phyloP scores from a whole-genome alignment of 1,284 basidiomycete genomes.

The Veloboletus limbatus region DNA sequence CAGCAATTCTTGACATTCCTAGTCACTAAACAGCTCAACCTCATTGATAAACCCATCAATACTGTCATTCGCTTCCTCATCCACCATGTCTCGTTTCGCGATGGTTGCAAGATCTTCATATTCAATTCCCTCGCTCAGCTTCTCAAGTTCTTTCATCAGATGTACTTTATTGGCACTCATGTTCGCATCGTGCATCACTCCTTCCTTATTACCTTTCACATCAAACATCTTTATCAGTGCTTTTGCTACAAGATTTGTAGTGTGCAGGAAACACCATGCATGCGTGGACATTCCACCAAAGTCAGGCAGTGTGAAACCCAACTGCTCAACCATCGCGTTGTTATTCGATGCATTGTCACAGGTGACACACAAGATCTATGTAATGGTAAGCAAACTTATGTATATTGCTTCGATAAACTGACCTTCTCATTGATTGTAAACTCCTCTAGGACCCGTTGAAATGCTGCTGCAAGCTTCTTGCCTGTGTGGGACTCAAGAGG shows the following conservation, averaged over 20 bases:
- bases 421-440: conserved; percentile 4
- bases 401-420: neutral
- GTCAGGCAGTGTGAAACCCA: conserved; percentile 7
- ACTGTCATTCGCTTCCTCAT: neutral
- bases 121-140: neutral
- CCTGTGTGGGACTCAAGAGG: too few relatives aligned
- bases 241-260: conserved; percentile 32
- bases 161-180: neutral
- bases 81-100: neutral
- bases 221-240: conserved; percentile 31
- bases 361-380: conserved; percentile 2
- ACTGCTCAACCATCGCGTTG: conserved; percentile 25
- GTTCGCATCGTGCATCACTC: neutral
- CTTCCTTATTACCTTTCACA: neutral
- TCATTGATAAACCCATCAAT: conserved; percentile 1
- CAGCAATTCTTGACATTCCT: neutral
- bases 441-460: neutral
- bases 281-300: conserved; percentile 24
- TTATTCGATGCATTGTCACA: conserved; percentile 7
- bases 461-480: neutral
- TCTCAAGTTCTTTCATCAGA: neutral
- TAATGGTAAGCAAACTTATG: neutral
- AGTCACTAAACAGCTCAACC: neutral
- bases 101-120: neutral
- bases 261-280: conserved; percentile 9